Base-by-base conservation (phyloP, 2,329 filamentous ascomycete species). In the Claviceps capensis region DNA sequence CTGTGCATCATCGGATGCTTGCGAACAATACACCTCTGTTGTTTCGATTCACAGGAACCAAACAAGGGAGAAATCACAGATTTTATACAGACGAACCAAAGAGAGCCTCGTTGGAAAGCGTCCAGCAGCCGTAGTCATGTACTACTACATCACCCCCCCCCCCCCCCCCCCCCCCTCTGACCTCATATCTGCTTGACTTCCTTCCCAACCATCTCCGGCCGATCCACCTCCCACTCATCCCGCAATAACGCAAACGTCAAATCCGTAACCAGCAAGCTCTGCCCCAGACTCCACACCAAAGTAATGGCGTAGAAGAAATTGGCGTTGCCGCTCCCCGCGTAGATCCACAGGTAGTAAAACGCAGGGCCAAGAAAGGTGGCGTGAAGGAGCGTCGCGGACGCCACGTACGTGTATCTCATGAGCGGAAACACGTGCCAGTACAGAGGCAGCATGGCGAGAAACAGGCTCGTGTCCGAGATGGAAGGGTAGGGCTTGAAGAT, bases 291-390 rank as follows among this genome's bases (percentile, higher is more conserved):
- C 93, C 93, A 98, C 0, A 98, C 93, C n/a, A 98, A 72, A 0
- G 93, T 98, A 61, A 98, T 97, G 58, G 93, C 93, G 65, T 98
- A 98, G 71, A 98, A 98, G 72, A 98, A 98, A 66, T 98, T 98
- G 54, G 93, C 93, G 62, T 98, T 98, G 30, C 93, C 93, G 52
- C 89, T 95, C 48, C 93, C 93, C 2, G 93, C 93, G 63, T 97
- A 98, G 53, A 98, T 91, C 93, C 93, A 98, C 5, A 98, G 74
- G 64, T 98, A 84, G 66, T 97, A 95, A 65, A 98, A 98, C 0
- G 90, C 89, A 1, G 93, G 93, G 0, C 93, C 93, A 0, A 98
- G 77, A 56, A 95, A 83, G 2, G 84, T 85, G 23, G 88, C 84
- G 67, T 98, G 98, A 9, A 97, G 72, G 41, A 98, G 76, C 2